Evolutionary conservation across 164 flowering plant species (phyloP).

Genomic region (Vitis rupestris): DNA sequence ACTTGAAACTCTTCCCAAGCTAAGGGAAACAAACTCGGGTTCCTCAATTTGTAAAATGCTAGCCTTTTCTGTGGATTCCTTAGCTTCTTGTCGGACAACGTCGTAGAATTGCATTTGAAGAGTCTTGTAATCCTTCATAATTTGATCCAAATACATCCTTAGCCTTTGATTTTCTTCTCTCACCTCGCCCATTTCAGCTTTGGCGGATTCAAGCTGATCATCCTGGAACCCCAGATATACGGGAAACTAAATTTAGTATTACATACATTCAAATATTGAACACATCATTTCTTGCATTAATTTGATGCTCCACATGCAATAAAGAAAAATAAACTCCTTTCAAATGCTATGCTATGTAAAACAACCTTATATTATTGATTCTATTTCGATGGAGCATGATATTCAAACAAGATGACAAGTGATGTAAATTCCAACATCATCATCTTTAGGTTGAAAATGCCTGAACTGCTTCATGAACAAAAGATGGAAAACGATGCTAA

Average conservation of each 20-base stretch:
- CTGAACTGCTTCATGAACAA: background rate
- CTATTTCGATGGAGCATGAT: background rate
- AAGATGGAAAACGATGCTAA: background rate
- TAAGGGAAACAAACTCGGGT: constrained; percentile 44
- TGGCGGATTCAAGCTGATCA: constrained; percentile 44
- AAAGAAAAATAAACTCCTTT: background rate
- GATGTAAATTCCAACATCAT: no score
- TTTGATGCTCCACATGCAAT: background rate
- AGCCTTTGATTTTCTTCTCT: constrained; percentile 63
- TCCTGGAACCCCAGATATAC: constrained; percentile 19
- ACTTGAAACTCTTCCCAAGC: constrained; percentile 42
- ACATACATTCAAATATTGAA: no score
- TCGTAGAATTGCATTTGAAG: constrained; percentile 46
- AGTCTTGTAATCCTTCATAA: constrained; percentile 43
- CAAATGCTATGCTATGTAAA: no score
- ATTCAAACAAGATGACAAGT: no score
- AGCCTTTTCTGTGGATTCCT: background rate
- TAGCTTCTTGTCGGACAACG: constrained; percentile 26
- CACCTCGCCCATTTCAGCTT: constrained; percentile 58
- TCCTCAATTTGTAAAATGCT: constrained; percentile 16
- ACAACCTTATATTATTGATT: background rate
- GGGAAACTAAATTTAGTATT: no score
- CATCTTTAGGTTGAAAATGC: background rate
- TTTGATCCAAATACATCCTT: constrained; percentile 32
- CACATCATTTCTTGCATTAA: no score